phyloP scores from a whole-genome alignment of 2,329 filamentous ascomycete species.

The Botrytis galanthina region DNA sequence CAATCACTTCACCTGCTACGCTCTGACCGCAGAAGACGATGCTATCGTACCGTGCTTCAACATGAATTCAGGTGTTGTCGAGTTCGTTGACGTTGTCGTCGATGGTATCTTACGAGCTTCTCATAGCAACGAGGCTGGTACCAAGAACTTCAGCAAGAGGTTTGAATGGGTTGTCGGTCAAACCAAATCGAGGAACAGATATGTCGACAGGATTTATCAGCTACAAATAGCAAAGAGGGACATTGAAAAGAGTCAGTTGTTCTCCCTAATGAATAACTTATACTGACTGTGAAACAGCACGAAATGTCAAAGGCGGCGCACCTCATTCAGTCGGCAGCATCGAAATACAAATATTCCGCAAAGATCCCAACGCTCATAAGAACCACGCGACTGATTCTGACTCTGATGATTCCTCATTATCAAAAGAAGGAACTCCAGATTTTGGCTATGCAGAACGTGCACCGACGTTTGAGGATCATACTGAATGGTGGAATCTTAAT shows the following conservation, averaged over 20 bases:
- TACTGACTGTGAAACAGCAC: neutral
- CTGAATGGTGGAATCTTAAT: constrained; percentile 27
- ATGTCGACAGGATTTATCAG: constrained; percentile 1
- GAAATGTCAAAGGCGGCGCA: neutral
- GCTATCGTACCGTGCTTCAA: constrained; percentile 20
- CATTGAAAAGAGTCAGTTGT: constrained; percentile 19
- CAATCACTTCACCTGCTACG: constrained; percentile 25
- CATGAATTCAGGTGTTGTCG: constrained; percentile 18
- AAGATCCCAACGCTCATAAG: neutral
- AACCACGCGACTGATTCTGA: neutral
- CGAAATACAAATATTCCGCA: constrained; percentile 22
- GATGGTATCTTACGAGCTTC: constrained; percentile 35
- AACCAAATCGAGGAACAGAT: neutral
- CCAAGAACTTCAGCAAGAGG: neutral
- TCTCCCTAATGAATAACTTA: neutral
- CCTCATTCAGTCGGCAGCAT: constrained; percentile 21
- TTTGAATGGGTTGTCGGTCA: constrained; percentile 3
- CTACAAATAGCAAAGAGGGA: constrained; percentile 25
- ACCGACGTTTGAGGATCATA: constrained; percentile 25
- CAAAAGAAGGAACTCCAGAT: neutral
- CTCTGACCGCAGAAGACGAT: constrained; percentile 26
- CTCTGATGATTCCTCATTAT: neutral
- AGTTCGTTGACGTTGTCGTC: constrained; percentile 31
- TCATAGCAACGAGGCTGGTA: constrained; percentile 7
- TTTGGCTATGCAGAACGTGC: constrained; percentile 16